phyloP scores from a whole-genome alignment of 169 alveolate genomes.

The Eimeria tenella region DNA sequence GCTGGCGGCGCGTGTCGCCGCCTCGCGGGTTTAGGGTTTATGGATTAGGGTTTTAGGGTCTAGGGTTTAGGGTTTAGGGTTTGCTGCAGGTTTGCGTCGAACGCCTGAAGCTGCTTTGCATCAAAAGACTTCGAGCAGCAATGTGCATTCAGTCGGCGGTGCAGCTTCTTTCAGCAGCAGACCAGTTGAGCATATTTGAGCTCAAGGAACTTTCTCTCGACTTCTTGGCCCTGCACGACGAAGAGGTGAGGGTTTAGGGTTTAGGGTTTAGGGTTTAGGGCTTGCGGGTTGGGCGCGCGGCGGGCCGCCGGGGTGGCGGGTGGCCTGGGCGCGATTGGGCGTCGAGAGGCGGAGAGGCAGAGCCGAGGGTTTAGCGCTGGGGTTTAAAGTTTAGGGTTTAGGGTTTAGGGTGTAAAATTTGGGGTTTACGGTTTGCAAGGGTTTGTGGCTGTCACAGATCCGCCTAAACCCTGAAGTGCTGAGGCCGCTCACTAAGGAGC shows the following conservation, averaged over 20 bases:
- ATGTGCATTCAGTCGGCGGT: slow-evolving; percentile 81
- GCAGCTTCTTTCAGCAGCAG: slow-evolving; percentile 80
- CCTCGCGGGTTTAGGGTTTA: not conserved
- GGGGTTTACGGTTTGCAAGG: too few relatives aligned
- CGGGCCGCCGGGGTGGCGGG: too few relatives aligned
- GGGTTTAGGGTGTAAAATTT: not conserved
- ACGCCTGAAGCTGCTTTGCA: slow-evolving; percentile 86
- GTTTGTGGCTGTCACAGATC: not conserved
- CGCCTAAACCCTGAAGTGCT: slow-evolving; percentile 33
- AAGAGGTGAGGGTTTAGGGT: slow-evolving; percentile 24
- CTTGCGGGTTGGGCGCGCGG: not conserved
- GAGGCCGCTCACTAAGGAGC: slow-evolving; percentile 18
- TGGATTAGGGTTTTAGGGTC: not conserved
- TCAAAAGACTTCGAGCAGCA: slow-evolving; percentile 79
- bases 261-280: slow-evolving; percentile 23
- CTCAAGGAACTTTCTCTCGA: slow-evolving; percentile 82
- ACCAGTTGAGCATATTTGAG: slow-evolving; percentile 71
- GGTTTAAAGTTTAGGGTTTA: slow-evolving; percentile 9
- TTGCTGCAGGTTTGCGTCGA: slow-evolving; percentile 80
- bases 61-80: not conserved
- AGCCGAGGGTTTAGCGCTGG: not conserved
- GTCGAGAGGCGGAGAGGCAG: too few relatives aligned
- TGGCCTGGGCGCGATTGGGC: too few relatives aligned
- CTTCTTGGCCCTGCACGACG: slow-evolving; percentile 64
- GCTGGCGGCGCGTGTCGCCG: not conserved